Conservation (phyloP, 2,329 filamentous ascomycete genomes). For the Ophiosphaerella narmari region DNA sequence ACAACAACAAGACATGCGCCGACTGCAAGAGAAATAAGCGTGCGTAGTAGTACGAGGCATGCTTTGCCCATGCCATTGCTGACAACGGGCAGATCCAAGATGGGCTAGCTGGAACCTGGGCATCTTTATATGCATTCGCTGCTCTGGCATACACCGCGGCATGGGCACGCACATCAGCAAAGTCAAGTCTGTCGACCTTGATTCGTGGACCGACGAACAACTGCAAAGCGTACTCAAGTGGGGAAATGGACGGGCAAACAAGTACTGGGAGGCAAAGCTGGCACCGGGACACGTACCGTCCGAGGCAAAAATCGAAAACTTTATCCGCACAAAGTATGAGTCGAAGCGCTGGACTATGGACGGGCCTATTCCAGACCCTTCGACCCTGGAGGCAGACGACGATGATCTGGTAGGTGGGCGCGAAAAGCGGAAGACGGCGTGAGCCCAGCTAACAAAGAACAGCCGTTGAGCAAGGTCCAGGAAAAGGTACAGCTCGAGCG, state of each 20-base stretch:
- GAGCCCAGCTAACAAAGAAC: constrained; percentile 12
- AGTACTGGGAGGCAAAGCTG: constrained; percentile 96
- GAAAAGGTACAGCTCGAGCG: constrained; percentile 71
- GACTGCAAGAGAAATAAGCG: constrained; percentile 99
- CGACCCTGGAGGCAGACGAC: constrained; percentile 78
- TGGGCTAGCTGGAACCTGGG: constrained; percentile 99
- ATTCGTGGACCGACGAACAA: constrained; percentile 98
- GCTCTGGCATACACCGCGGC: constrained; percentile 95
- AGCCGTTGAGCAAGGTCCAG: constrained; percentile 70
- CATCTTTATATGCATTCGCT: constrained; percentile 96
- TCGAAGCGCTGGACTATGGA: constrained; percentile 99
- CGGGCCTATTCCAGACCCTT: constrained; percentile 89
- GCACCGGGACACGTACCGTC: constrained; percentile 89
- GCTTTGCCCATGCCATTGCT: constrained; percentile 24
- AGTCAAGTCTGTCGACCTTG: constrained; percentile 97
- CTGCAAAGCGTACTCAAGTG: constrained; percentile 90
- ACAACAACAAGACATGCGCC: constrained; percentile 93
- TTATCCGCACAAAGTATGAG: constrained; percentile 98
- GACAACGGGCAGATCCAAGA: constrained; percentile 73
- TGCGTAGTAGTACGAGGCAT: constrained; percentile 49
- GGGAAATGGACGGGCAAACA: constrained; percentile 96
- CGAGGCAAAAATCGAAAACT: constrained; percentile 99
- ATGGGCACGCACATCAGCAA: constrained; percentile 99
- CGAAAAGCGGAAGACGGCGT: neutral
- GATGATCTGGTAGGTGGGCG: constrained; percentile 72